phyloP scores from a whole-genome alignment of 179 eudicot genomes.

The Camellia oleifera region DNA sequence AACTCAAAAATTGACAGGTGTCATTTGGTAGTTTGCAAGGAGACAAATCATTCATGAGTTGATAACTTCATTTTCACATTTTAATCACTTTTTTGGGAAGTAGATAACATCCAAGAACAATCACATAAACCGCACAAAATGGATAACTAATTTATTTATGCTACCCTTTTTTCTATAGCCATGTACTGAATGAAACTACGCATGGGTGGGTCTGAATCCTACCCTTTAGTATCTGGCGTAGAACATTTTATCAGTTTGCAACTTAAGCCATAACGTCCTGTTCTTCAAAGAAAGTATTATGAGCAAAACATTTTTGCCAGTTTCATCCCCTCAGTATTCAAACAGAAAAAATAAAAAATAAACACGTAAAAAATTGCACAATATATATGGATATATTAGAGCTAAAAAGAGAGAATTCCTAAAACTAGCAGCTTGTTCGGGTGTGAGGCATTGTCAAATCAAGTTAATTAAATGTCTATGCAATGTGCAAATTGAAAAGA shows the following conservation, averaged over 20 bases:
- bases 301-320: neutral
- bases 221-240: neutral
- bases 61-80: neutral
- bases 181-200: neutral
- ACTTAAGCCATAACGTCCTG: neutral
- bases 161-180: neutral
- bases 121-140: neutral
- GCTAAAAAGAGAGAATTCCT: neutral
- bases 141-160: neutral
- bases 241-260: neutral
- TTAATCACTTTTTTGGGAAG: neutral
- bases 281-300: neutral
- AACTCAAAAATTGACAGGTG: neutral
- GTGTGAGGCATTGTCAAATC: neutral
- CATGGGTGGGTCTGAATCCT: neutral
- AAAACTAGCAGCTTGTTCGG: neutral
- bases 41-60: neutral
- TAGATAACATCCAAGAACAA: neutral
- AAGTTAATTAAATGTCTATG: neutral
- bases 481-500: too few species aligned
- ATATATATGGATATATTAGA: neutral
- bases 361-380: neutral
- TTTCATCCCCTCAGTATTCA: neutral
- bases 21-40: neutral
- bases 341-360: neutral